Percentiles rank a stretch among this genome's conserved stretches.
These are phyloP conservation scores for Penicillium sp. DNA, from an alignment of 2,329 filamentous ascomycete species.

Conservation along the genomic window DNA sequence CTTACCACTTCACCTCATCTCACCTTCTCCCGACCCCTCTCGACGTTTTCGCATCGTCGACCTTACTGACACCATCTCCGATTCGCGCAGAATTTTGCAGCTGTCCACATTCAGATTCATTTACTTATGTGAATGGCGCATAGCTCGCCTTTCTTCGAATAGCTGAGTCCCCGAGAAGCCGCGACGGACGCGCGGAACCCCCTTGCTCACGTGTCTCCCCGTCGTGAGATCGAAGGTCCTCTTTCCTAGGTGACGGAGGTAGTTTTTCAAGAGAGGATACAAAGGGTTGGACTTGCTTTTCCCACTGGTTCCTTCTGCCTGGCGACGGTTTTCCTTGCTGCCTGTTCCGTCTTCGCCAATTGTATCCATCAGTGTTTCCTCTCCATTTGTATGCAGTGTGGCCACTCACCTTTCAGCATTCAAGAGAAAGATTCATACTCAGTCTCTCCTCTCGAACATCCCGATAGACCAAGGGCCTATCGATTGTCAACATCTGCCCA, in stretches of 20 bases:
- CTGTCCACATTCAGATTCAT: not conserved
- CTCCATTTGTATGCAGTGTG: slow-evolving; percentile 40
- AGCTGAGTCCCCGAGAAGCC: not conserved
- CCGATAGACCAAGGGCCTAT: slow-evolving; percentile 29
- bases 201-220: not conserved
- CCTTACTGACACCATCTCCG: not conserved
- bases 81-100: not conserved
- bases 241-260: slow-evolving; percentile 17
- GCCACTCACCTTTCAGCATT: slow-evolving; percentile 28
- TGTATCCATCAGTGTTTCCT: slow-evolving; percentile 35
- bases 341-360: slow-evolving; percentile 15
- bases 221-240: slow-evolving; percentile 4
- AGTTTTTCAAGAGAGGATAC: slow-evolving; percentile 17
- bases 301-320: slow-evolving; percentile 17
- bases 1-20: slow-evolving; percentile 10
- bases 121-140: not conserved
- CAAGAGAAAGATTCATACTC: slow-evolving; percentile 29
- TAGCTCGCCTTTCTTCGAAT: not conserved
- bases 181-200: not conserved
- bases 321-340: slow-evolving; percentile 20
- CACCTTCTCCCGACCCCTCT: slow-evolving; percentile 5
- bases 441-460: slow-evolving; percentile 29
- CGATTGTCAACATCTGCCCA: slow-evolving; percentile 12
- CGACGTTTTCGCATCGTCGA: not conserved
- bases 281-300: slow-evolving; percentile 21